Evolutionary conservation across 2,329 filamentous ascomycete species (phyloP), one percentile per base, ranked within the genome.

Genomic region (Trichoderma sp.): DNA sequence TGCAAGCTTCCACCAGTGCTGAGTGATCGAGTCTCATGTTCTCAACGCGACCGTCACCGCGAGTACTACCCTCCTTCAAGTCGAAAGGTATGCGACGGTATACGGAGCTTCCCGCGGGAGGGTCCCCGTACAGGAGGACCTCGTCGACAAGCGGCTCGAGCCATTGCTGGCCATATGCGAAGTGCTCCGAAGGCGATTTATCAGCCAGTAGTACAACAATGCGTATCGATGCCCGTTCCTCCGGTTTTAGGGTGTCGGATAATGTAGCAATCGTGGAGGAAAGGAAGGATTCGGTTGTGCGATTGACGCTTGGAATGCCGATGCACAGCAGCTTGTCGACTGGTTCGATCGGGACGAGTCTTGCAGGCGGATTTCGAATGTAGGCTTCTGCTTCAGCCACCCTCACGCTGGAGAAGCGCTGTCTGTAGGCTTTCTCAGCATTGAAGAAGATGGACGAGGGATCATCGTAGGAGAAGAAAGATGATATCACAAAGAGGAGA

Each of bases 121-220:
- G 63, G 15, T 69, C 66, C 34, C 65, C 68, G 61, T 78, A 78
- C 0, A 77, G 64, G 0, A 78, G 65, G 0, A 78, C 71, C 61
- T 78, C 71, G 52, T 78, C 75, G 26, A 74, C 73, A 1, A 78
- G 64, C 0, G 66, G 66, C 0, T 69, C 70, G 0, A 78, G 65
- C 76, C 77, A 78, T 17, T 69, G 66, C 17, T 74, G 66, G 2
- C 71, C 70, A 30, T 73, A 77, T 7, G 74, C 74, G 21, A 70
- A 70, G 55, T 78, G 76, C 5, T 61, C 67, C 44, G 65, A 58
- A 1, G 76, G 75, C n/a, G 71, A 63, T 47, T 68, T 71, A 64
- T 78, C 74, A n/a, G 76, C 76, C 5, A 78, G 71, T 1, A 78
- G 63, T 9, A 77, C 73, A 24, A 74, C 72, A 21, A 78, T 67